These are phyloP conservation scores for Chlorella ohadii DNA, from an alignment of 139 green algal genomes.

Conservation along the genomic window DNA sequence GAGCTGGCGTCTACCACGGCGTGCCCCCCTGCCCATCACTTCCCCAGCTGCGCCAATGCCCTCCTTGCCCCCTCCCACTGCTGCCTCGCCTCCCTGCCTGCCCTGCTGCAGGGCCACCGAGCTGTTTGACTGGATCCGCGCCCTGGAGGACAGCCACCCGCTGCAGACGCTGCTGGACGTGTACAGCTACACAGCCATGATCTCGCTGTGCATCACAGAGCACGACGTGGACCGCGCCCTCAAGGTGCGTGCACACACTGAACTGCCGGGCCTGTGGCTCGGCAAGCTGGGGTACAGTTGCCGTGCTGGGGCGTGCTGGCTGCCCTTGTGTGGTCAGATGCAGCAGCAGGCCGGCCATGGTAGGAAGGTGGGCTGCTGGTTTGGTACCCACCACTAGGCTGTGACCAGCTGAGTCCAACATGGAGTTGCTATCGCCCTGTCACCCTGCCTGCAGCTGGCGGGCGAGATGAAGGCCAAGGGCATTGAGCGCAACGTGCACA, in stretches of 20 bases:
- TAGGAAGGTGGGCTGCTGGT: background rate
- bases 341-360: background rate
- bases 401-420: too few relatives aligned
- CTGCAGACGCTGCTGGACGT: constrained; percentile 78
- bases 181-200: constrained; percentile 86
- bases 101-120: constrained; percentile 59
- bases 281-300: background rate
- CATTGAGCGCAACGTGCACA: constrained; percentile 86
- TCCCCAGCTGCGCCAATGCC: background rate
- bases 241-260: constrained; percentile 11
- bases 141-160: constrained; percentile 52
- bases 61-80: background rate
- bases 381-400: too few relatives aligned
- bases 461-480: constrained; percentile 71
- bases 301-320: background rate
- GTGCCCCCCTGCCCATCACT: too few relatives aligned
- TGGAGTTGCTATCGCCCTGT: too few relatives aligned
- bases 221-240: constrained; percentile 80
- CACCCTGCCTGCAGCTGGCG: constrained; percentile 54
- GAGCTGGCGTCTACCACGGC: too few relatives aligned
- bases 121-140: constrained; percentile 84
- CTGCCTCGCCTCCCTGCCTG: background rate
- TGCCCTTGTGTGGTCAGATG: background rate
- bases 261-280: background rate
- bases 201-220: constrained; percentile 82